Evolutionary conservation across 305 asterid genomes (phyloP).

Genomic region (Solanum hybrid): DNA sequence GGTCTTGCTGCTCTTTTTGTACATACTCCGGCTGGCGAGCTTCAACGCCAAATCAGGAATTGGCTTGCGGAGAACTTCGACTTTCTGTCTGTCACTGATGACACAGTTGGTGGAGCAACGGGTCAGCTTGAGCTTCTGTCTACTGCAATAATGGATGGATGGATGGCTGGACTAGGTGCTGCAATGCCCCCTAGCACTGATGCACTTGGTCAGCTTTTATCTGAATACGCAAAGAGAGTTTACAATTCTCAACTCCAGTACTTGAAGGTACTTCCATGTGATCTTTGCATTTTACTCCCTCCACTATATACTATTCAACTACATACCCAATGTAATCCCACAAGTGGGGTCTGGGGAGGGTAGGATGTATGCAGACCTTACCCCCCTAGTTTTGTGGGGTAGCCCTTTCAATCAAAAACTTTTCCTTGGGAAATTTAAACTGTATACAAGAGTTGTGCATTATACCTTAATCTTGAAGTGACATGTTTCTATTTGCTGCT

Average conservation of each 20-base stretch:
- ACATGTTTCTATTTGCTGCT: not conserved
- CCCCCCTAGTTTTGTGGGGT: not conserved
- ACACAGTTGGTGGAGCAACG: slow-evolving; percentile 72
- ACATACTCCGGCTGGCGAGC: slow-evolving; percentile 99
- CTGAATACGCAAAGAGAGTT: slow-evolving; percentile 86
- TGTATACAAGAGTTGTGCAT: not conserved
- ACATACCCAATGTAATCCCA: not conserved
- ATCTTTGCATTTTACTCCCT: not conserved
- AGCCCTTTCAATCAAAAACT: not conserved
- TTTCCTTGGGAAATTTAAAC: not conserved
- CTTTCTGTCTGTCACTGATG: slow-evolving; percentile 83
- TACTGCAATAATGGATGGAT: slow-evolving; percentile 99
- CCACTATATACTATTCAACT: not conserved
- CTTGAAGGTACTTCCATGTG: slow-evolving; percentile 49
- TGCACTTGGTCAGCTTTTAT: slow-evolving; percentile 97
- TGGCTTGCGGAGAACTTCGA: slow-evolving; percentile 98
- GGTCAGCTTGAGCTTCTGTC: slow-evolving; percentile 99
- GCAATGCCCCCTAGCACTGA: slow-evolving; percentile 88
- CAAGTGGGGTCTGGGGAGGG: not conserved
- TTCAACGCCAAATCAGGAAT: slow-evolving; percentile 93
- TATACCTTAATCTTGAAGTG: not conserved
- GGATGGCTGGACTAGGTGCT: slow-evolving; percentile 99
- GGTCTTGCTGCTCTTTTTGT: slow-evolving; percentile 92
- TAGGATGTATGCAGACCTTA: not conserved
- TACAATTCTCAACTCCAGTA: slow-evolving; percentile 92